A percentile compares a stretch with the other conserved stretches of the same genome.
These are phyloP conservation scores for Corymbia maculata DNA, from an alignment of 345 rosid genomes.

Conservation along the genomic window DNA sequence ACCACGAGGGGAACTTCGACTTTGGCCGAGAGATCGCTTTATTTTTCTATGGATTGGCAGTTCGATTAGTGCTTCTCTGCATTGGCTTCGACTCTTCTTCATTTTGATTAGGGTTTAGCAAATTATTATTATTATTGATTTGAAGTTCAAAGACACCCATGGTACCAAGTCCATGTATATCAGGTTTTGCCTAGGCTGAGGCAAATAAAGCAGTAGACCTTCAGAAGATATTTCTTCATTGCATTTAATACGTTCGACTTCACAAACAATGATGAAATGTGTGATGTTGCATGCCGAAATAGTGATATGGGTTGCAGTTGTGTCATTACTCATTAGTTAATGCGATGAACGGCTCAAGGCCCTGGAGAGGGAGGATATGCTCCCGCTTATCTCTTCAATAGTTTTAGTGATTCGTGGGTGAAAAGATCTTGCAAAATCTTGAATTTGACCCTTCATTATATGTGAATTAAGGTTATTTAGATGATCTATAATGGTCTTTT, in stretches of 20 bases:
- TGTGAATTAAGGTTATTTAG: background rate
- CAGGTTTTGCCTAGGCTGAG: background rate
- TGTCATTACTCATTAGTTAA: background rate
- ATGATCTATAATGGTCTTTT: background rate
- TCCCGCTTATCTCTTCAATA: background rate
- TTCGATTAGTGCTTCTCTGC: background rate
- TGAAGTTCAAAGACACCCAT: background rate
- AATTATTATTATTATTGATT: no score
- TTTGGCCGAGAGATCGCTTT: background rate
- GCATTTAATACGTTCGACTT: background rate
- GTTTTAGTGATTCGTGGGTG: fast-evolving
- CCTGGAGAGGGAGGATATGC: background rate
- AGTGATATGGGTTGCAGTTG: background rate
- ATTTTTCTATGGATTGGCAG: background rate
- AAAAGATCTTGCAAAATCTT: background rate
- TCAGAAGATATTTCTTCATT: background rate
- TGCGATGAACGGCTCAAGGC: background rate
- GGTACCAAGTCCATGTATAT: background rate
- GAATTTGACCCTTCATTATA: background rate
- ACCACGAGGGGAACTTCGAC: background rate
- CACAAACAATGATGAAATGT: background rate
- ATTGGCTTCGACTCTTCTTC: background rate
- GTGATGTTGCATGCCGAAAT: background rate
- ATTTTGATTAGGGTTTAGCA: background rate
- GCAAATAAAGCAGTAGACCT: background rate